Percentiles rank a stretch among this genome's conserved stretches.
phyloP scores from a whole-genome alignment of 805 yeast genomes.

The Groenewaldozyma tartarivorans region DNA sequence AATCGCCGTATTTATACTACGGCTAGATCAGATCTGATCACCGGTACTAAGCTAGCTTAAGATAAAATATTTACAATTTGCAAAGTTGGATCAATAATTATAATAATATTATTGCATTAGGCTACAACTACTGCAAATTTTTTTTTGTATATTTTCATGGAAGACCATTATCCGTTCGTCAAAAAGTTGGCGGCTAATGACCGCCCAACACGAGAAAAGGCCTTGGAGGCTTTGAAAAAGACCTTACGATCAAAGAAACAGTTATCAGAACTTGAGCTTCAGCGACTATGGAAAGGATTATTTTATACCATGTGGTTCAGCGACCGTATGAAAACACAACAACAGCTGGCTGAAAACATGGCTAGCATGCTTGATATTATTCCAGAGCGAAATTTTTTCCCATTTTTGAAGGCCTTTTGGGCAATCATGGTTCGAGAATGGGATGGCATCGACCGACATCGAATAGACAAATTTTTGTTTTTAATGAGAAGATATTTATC shows the following conservation, averaged over 20 bases:
- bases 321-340: conserved; percentile 90
- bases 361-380: conserved; percentile 40
- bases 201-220: conserved; percentile 63
- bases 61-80: too few relatives aligned
- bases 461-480: conserved; percentile 80
- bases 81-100: too few relatives aligned
- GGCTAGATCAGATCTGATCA: too few relatives aligned
- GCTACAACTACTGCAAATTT: not conserved
- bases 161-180: conserved; percentile 40
- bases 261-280: conserved; percentile 44
- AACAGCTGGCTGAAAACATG: conserved; percentile 63
- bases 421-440: conserved; percentile 68
- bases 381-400: conserved; percentile 32
- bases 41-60: too few relatives aligned
- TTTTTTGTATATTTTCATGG: not conserved
- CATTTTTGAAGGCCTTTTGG: conserved; percentile 75
- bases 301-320: conserved; percentile 95
- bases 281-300: conserved; percentile 93
- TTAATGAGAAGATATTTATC: conserved; percentile 68
- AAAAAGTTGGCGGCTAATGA: conserved; percentile 76
- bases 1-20: too few relatives aligned
- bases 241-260: conserved; percentile 40
- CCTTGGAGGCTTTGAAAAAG: conserved; percentile 53
- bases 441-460: conserved; percentile 69
- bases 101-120: conserved; percentile 2